phyloP scores from a whole-genome alignment of 148 eudicot genomes.

The Fagopyrum homotropicum region DNA sequence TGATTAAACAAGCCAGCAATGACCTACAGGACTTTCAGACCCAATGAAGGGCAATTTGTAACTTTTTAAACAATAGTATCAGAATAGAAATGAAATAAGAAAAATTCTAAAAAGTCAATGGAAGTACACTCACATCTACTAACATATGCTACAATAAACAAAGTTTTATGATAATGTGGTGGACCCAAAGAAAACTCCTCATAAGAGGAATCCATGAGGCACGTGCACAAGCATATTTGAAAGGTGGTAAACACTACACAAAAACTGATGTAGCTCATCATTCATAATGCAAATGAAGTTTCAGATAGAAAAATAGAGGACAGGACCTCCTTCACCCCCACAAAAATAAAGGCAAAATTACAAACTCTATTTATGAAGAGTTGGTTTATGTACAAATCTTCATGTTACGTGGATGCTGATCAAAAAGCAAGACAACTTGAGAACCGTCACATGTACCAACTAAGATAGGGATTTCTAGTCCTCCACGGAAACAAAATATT shows the following conservation, averaged over 20 bases:
- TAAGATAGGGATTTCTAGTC: background rate
- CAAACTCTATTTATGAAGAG: background rate
- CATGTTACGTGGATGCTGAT: background rate
- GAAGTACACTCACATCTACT: background rate
- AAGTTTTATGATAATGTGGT: background rate
- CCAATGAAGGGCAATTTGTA: background rate
- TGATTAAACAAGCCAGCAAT: background rate
- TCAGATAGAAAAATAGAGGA: background rate
- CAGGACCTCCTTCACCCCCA: background rate
- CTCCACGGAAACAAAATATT: background rate
- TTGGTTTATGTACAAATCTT: background rate
- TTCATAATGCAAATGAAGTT: background rate
- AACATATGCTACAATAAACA: background rate
- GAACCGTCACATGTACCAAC: background rate
- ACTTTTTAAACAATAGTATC: background rate
- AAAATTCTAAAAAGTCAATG: background rate
- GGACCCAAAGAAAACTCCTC: background rate
- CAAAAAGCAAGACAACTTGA: background rate
- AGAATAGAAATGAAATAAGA: background rate
- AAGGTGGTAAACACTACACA: background rate
- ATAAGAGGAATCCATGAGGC: background rate
- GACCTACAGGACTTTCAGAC: background rate
- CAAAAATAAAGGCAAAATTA: background rate
- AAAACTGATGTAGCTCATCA: constrained; percentile 6
- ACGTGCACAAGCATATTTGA: background rate